A percentile compares a stretch with the other conserved stretches of the same genome.
These are phyloP conservation scores for Microstegium vimineum DNA, from an alignment of 176 grass and related monocot genomes.

Conservation along the genomic window DNA sequence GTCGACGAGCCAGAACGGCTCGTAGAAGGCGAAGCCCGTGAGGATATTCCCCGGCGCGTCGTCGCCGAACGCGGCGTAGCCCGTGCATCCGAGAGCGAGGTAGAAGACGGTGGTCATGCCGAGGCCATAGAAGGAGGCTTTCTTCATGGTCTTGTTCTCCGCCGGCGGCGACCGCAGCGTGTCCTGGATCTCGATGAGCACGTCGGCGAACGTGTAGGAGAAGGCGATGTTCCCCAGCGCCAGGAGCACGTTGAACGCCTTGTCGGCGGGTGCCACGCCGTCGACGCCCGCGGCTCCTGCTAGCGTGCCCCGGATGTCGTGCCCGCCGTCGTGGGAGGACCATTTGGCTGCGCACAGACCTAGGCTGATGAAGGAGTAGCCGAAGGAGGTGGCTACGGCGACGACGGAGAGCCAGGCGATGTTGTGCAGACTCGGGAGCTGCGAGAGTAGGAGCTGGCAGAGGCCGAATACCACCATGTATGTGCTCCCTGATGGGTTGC, in stretches of 20 bases:
- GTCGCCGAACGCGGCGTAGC: conserved; percentile 86
- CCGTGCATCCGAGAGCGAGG: conserved; percentile 68
- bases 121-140: conserved; percentile 57
- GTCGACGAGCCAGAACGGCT: conserved; percentile 98
- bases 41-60: conserved; percentile 80
- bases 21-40: conserved; percentile 76
- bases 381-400: conserved; percentile 92
- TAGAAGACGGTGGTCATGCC: conserved; percentile 82
- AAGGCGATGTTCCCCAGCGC: conserved; percentile 91
- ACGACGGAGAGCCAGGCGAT: conserved; percentile 92
- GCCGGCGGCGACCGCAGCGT: conserved; percentile 76
- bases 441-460: conserved; percentile 78
- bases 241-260: conserved; percentile 82
- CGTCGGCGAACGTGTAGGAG: conserved; percentile 93
- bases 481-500: conserved; percentile 60
- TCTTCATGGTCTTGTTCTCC: conserved; percentile 86
- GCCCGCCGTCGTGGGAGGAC: conserved; percentile 57
- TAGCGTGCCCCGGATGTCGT: conserved; percentile 59
- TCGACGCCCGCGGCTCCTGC: conserved; percentile 39
- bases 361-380: conserved; percentile 95
- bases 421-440: conserved; percentile 87
- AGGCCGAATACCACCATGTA: conserved; percentile 88
- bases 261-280: conserved; percentile 18
- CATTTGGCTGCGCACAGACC: conserved; percentile 83
- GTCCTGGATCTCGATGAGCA: conserved; percentile 96